phyloP scores from a whole-genome alignment of 2,329 filamentous ascomycete species.

The Tolypocladium endophyticum region DNA sequence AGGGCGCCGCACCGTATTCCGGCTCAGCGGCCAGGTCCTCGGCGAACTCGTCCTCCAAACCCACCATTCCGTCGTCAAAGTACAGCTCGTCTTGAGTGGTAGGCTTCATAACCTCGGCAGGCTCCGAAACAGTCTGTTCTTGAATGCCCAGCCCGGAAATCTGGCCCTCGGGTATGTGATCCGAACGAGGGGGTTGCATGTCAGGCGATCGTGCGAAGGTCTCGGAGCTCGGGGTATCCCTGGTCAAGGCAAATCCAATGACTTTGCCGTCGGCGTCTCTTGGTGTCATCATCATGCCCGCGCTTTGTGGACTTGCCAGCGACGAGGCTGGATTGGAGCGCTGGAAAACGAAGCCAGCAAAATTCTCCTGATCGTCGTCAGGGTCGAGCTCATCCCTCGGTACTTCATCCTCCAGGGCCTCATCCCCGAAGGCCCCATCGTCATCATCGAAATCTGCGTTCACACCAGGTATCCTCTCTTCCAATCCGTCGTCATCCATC shows the following conservation, averaged over 20 bases:
- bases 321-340: slow-evolving; percentile 41
- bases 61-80: slow-evolving; percentile 54
- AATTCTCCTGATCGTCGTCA: slow-evolving; percentile 49
- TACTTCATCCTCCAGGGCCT: slow-evolving; percentile 10
- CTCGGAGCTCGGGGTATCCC: slow-evolving; percentile 26
- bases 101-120: slow-evolving; percentile 4
- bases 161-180: slow-evolving; percentile 5
- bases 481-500: slow-evolving; percentile 54
- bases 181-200: not conserved
- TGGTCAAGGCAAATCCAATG: slow-evolving; percentile 46
- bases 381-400: slow-evolving; percentile 27
- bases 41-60: slow-evolving; percentile 34
- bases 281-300: slow-evolving; percentile 39
- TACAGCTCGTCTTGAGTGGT: slow-evolving; percentile 52
- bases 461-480: slow-evolving; percentile 56
- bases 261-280: slow-evolving; percentile 42
- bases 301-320: slow-evolving; percentile 37
- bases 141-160: slow-evolving; percentile 34
- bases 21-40: slow-evolving; percentile 28
- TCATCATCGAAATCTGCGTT: slow-evolving; percentile 19
- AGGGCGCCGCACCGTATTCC: slow-evolving; percentile 42
- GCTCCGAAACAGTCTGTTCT: slow-evolving; percentile 14
- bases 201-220: slow-evolving; percentile 4
- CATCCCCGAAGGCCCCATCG: not conserved
- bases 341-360: slow-evolving; percentile 49